phyloP scores from a whole-genome alignment of 305 asterid species.

The Stenogyne calaminthoides region DNA sequence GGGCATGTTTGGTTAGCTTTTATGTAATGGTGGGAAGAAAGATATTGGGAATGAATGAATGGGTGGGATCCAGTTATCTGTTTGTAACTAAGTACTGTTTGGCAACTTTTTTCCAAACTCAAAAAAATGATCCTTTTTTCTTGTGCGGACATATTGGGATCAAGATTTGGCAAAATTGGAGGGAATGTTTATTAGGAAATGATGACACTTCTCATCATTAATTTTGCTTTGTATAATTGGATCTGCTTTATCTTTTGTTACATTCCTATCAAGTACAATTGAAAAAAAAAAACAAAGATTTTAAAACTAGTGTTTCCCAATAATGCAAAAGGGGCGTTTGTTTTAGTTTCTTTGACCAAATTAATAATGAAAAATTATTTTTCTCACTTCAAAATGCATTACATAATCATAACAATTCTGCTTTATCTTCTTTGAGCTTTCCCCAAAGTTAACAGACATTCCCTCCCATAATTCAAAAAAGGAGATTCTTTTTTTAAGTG shows the following conservation, averaged over 20 bases:
- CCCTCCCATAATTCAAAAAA: constrained; percentile 61
- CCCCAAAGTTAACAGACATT: constrained; percentile 55
- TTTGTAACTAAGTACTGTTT: constrained; percentile 42
- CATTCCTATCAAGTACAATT: constrained; percentile 44
- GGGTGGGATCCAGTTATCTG: constrained; percentile 44
- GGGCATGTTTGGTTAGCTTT: constrained; percentile 26
- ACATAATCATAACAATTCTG: constrained; percentile 40
- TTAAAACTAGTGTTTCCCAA: constrained; percentile 44
- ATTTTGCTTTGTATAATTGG: constrained; percentile 41
- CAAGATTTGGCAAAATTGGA: constrained; percentile 47
- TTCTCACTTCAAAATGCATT: constrained; percentile 12
- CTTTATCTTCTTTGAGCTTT: constrained; percentile 44
- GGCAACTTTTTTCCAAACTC: constrained; percentile 43
- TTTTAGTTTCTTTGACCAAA: constrained; percentile 48
- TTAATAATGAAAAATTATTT: constrained; percentile 13
- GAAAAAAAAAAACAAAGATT: background rate
- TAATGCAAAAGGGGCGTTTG: constrained; percentile 43
- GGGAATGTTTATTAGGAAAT: constrained; percentile 34
- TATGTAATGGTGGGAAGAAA: constrained; percentile 41
- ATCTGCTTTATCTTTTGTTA: constrained; percentile 33
- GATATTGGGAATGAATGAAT: constrained; percentile 29
- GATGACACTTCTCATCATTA: constrained; percentile 37
- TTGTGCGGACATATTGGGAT: constrained; percentile 43
- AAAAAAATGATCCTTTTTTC: constrained; percentile 28
- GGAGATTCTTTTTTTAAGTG: constrained; percentile 39